phyloP scores from a whole-genome alignment of 2,329 filamentous ascomycete species.

The Monascus ruber region DNA sequence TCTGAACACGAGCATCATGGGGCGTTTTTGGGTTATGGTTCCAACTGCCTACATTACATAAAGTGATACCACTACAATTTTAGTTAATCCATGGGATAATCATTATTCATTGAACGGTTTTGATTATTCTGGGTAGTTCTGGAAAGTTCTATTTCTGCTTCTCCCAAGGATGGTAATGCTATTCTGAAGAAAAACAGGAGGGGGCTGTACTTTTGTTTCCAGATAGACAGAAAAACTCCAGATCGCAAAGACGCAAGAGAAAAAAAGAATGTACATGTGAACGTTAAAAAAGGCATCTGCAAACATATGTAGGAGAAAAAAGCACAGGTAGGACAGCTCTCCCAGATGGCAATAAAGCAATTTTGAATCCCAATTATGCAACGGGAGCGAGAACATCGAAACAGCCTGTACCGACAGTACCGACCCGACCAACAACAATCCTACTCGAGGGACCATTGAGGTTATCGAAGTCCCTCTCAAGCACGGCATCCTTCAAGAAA shows the following conservation, averaged over 20 bases:
- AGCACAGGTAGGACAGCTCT: not conserved
- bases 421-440: slow-evolving; percentile 75
- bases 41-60: no score
- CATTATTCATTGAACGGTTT: no score
- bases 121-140: not conserved
- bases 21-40: no score
- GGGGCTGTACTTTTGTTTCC: slow-evolving; percentile 18
- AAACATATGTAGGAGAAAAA: slow-evolving; percentile 14
- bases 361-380: slow-evolving; percentile 18
- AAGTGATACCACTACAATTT: no score
- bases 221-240: slow-evolving; percentile 24
- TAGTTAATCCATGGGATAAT: no score
- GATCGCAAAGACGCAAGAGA: slow-evolving; percentile 24
- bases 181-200: slow-evolving; percentile 13
- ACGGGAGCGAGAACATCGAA: slow-evolving; percentile 68
- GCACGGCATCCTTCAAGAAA: slow-evolving; percentile 83
- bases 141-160: slow-evolving; percentile 8
- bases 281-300: slow-evolving; percentile 7
- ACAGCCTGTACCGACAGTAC: slow-evolving; percentile 75
- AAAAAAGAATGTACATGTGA: slow-evolving; percentile 4
- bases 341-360: slow-evolving; percentile 5
- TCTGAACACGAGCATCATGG: no score
- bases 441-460: slow-evolving; percentile 73
- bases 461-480: slow-evolving; percentile 84
- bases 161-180: slow-evolving; percentile 13